These are phyloP conservation scores for Coprinopsis cinerea DNA, from an alignment of 768 basidiomycete species.

Conservation along the genomic window DNA sequence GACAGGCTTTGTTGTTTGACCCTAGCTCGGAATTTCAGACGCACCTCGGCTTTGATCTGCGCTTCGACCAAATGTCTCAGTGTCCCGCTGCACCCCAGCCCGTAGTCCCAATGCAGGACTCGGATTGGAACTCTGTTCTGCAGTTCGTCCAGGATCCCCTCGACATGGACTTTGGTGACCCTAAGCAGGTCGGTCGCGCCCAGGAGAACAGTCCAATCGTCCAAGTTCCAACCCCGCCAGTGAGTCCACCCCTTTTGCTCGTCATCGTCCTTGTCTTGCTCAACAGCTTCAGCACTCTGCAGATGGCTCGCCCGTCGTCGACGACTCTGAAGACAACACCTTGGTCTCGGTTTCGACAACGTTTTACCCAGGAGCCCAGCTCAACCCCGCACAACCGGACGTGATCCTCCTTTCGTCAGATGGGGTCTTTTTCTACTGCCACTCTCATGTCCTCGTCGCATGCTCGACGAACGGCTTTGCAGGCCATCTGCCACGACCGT, in stretches of 20 bases:
- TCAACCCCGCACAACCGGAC: constrained; percentile 52
- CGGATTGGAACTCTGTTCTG: constrained; percentile 58
- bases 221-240: constrained; percentile 65
- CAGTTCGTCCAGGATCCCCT: constrained; percentile 51
- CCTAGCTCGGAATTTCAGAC: background rate
- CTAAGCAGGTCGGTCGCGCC: constrained; percentile 25
- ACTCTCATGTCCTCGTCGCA: constrained; percentile 49
- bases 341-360: constrained; percentile 78
- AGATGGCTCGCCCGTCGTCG: constrained; percentile 37
- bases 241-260: constrained; percentile 24
- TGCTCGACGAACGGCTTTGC: constrained; percentile 64
- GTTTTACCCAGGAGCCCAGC: constrained; percentile 67
- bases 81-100: background rate
- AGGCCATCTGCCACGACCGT: constrained; percentile 40
- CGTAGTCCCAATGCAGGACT: constrained; percentile 4
- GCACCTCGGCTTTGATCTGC: background rate
- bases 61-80: constrained; percentile 1
- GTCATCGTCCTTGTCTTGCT: background rate
- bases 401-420: constrained; percentile 65
- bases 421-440: constrained; percentile 81
- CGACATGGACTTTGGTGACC: constrained; percentile 32
- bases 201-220: constrained; percentile 13
- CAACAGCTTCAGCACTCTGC: constrained; percentile 33
- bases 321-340: constrained; percentile 31
- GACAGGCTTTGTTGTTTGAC: no score